phyloP scores from a whole-genome alignment of 495 filamentous ascomycete genomes.

The Hypoxylon lienhwacheense region DNA sequence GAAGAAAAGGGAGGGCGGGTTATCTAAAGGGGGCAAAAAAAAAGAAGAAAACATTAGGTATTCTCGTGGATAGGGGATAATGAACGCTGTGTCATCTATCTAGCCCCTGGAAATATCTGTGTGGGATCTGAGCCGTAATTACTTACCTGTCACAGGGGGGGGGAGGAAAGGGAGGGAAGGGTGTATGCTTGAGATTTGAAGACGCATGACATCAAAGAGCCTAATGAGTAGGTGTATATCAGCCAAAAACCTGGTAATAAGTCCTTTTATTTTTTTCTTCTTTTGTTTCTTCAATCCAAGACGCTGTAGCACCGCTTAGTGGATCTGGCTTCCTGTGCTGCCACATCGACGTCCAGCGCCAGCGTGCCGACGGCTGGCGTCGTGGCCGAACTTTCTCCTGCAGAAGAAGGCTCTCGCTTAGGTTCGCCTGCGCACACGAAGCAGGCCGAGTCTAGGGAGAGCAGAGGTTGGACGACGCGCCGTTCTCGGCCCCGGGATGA shows the following conservation, averaged over 20 bases:
- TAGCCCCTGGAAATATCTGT: slow-evolving; percentile 16
- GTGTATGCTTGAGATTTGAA: slow-evolving; percentile 16
- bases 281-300: no score
- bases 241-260: slow-evolving; percentile 32
- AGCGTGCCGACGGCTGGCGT: slow-evolving; percentile 5
- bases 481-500: slow-evolving; percentile 32
- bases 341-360: slow-evolving; percentile 9
- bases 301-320: slow-evolving; percentile 21
- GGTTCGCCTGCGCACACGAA: slow-evolving; percentile 8
- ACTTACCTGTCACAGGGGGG: slow-evolving; percentile 5
- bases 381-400: neutral
- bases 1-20: slow-evolving; percentile 11
- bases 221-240: slow-evolving; percentile 31
- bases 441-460: slow-evolving; percentile 10
- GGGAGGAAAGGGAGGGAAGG: no score
- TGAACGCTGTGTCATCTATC: neutral
- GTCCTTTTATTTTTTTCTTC: no score
- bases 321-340: slow-evolving; percentile 23
- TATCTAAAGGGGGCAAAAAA: no score
- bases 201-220: slow-evolving; percentile 34
- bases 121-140: slow-evolving; percentile 15
- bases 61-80: slow-evolving; percentile 10
- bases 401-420: slow-evolving; percentile 11
- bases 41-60: slow-evolving; percentile 5
- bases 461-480: slow-evolving; percentile 12